These are phyloP conservation scores for Neonectria hederae DNA, from an alignment of 2,329 filamentous ascomycete species.

Conservation along the genomic window DNA sequence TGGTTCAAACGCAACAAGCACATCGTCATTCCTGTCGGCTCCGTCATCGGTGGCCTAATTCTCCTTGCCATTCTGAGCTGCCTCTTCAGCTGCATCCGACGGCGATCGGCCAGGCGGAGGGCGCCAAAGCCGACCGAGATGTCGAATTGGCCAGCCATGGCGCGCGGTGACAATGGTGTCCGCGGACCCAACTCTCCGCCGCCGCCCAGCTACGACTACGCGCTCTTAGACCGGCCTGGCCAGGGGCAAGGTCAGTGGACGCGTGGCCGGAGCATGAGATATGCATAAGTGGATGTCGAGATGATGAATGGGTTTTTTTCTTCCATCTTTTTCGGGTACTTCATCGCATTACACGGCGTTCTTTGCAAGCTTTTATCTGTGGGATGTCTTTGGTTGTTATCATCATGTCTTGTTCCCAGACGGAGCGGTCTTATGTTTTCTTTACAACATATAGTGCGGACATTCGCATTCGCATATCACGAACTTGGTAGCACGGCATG, in stretches of 20 bases:
- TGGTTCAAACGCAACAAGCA: conserved; percentile 83
- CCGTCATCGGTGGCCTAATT: conserved; percentile 76
- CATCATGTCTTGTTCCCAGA: conserved; percentile 1
- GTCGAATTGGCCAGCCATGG: conserved; percentile 40
- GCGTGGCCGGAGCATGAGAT: conserved; percentile 43
- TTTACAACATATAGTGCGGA: neutral
- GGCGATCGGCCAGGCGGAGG: conserved; percentile 36
- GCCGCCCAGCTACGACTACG: conserved; percentile 34
- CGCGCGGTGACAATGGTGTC: conserved; percentile 29
- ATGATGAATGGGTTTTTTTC: neutral
- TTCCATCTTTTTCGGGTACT: neutral
- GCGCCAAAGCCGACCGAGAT: conserved; percentile 40
- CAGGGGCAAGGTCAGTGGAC: conserved; percentile 28
- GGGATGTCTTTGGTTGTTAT: conserved; percentile 11
- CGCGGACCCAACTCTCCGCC: conserved; percentile 28
- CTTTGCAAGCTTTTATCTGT: conserved; percentile 1
- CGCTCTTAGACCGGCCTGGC: conserved; percentile 29
- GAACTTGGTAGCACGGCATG: neutral
- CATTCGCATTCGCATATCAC: neutral
- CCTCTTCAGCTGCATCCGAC: conserved; percentile 59
- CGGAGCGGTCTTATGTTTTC: neutral
- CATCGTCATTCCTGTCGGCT: conserved; percentile 82
- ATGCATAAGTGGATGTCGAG: conserved; percentile 38
- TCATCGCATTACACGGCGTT: conserved; percentile 39
- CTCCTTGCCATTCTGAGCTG: conserved; percentile 76